Evolutionary conservation across 1,139 yeast genomes (phyloP), one percentile per base, ranked within the genome.

Genomic region (Candida pseudoviswanathii): DNA sequence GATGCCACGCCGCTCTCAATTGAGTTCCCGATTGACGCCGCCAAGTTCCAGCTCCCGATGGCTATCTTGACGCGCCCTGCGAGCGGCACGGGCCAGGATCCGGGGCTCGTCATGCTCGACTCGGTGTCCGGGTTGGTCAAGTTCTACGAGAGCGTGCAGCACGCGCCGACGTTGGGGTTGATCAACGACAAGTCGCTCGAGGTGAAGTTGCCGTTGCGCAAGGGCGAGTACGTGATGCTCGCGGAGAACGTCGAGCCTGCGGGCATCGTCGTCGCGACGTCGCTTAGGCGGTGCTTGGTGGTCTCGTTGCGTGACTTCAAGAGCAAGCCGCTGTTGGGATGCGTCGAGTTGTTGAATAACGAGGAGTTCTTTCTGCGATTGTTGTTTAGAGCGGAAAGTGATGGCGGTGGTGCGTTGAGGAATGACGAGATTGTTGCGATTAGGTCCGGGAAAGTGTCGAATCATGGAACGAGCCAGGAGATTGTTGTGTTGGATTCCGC

Each of bases 241-340:
- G 80, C 86, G 2, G 81, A 83, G 52, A 82, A 81, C 54, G 77
- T 85, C 11, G 92, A 87, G 56, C 94, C 95, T 0, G 84, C 88
- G 2, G 96, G 96, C 1, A 70, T 90, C 5, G 73, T 86, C 1
- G 64, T 88, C 8, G 81, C 91, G 4, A 89, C 97, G 0, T 82
- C 90, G 4, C 74, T 81, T 58, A 90, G 89, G 37, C 71, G 95
- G 53, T 81, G 86, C 44, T 65, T 86, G 9, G 71, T 88, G 45
- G 64, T 89, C 3, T 74, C 86, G 0, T 71, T 90, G 36, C 77
- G 89, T 54, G 96, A 90, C 63, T 73, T 80, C 45, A 77, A 80
- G 43, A 94, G 96, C 41, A 84, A 82, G 58, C 85, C 91, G 0
- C 62, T 61, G 4, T 64, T 84, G 36, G 66, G 74, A 11, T 54